Base-by-base conservation (phyloP, 148 eudicot genomes). In the Hydrangea macrophylla region DNA sequence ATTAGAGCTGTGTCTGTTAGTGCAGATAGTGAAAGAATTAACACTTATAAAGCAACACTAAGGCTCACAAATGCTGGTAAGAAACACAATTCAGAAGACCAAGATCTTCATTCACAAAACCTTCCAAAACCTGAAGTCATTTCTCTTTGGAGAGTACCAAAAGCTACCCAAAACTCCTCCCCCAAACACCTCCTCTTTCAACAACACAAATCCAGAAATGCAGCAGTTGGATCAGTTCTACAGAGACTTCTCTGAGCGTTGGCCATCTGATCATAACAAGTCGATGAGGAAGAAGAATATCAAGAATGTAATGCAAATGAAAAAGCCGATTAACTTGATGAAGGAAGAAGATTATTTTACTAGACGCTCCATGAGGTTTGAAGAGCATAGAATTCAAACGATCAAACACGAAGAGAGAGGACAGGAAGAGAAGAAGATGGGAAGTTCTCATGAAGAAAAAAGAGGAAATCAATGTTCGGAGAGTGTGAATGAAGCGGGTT, bases 51-150 rank as follows among this genome's bases (percentile, higher is more conserved):
- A 67, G 69, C 31, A 67, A 68, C 51, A 13, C 27, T 13, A 55
- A 24, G 45, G 73, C 55, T 31, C 60, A 62, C 64, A 75, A 80
- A 85, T 89, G 89, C 67, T 58, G 73, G 68, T 84, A n/a, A 85
- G 75, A 61, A 83, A 77, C 64, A 72, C 84, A 73, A 28, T 86
- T 64, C 75, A 72, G 54, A 84, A 83, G 48, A 78, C 87, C 80
- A 90, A 81, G 75, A 68, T 44, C 27, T 76, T 87, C 77, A 40
- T 90, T 40, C 79, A 64, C 65, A 82, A 82, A 79, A 81, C 86
- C 54, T 64, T 90, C 50, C 76, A 75, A 51, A 81, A 62, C 71
- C 79, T 93, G 63, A 86, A 63, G 39, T 83, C 81, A 54, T 75
- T 79, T 60, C 76, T 79, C 37, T 72, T 77, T 55, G 65, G 58